Evolutionary conservation across 2,329 filamentous ascomycete species (phyloP), one percentile per base, ranked within the genome.

Genomic region (Xylariaceae sp.): DNA sequence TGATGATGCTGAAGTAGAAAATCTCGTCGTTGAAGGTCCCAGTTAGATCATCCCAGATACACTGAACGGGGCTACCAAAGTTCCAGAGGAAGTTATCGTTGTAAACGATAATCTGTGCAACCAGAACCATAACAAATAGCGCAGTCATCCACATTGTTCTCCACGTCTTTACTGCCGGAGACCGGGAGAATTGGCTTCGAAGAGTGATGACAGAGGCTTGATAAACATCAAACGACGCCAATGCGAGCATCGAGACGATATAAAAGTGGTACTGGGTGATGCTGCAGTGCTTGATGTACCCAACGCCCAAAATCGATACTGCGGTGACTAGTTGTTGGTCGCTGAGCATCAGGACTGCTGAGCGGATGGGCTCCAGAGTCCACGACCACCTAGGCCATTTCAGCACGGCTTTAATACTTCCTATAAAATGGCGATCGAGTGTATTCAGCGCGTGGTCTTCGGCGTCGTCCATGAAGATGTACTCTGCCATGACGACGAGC

Each of bases 261-360:
- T 41, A 50, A 16, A 50, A 55, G 18, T 55, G 52, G n/a, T 59
- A 56, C 4, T 56, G 56, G 2, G 56, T 47, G n/a, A 59, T 52
- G n/a, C 50, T 52, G 42, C 56, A 59, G 46, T 52, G 56, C 16
- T 56, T 53, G 42, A 59, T 59, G 9, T 52, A 59, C 2, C 52
- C 52, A 2, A 55, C 56, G 19, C n/a, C 56, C 32, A 52, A 5
- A 19, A 56, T 59, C 14, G 52, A 26, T 23, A 40, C 48, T 2
- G 52, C 56, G 2, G 52, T 56, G 32, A 59, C 43, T 19, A 56
- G 18, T 32, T 59, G 56, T 29, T 59, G 56, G 20, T 59, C 56
- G 23, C 52, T 50, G 37, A 56, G 32, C 46, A 59, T 47, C 21
- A 52, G 50, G 23, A 57, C 41, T 18, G 44, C 54, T n/a, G 45